Evolutionary conservation across 1,139 yeast genomes (phyloP).

Genomic region (Magnusiomyces paraingens): DNA sequence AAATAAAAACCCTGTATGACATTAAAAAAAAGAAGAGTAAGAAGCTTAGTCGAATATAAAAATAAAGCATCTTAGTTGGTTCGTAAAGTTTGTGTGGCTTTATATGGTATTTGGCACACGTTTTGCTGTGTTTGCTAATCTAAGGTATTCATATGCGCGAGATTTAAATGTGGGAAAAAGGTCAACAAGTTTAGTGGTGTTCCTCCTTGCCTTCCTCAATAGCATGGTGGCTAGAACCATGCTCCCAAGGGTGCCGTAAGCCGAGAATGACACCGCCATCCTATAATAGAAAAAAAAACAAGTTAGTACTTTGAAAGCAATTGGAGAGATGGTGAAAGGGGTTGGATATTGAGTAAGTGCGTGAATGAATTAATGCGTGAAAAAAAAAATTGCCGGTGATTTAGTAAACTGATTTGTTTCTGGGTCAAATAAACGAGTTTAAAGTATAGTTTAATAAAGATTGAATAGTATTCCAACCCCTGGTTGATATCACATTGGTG

Average conservation of each 20-base stretch:
- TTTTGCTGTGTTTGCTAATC: no score
- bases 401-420: slow-evolving; percentile 4
- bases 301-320: neutral
- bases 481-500: no score
- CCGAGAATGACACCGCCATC: slow-evolving; percentile 39
- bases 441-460: no score
- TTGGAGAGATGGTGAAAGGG: neutral
- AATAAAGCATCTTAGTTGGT: no score
- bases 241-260: slow-evolving; percentile 41
- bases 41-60: neutral
- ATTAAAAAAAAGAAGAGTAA: neutral
- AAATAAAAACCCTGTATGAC: neutral
- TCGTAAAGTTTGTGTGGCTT: no score
- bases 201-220: slow-evolving; percentile 15
- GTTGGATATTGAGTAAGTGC: neutral
- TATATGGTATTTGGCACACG: no score
- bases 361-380: no score
- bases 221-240: slow-evolving; percentile 25
- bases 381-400: slow-evolving; percentile 6
- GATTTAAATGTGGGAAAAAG: no score
- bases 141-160: no score
- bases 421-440: no score
- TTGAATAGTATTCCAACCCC: no score
- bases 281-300: slow-evolving; percentile 16
- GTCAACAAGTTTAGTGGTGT: slow-evolving; percentile 5